Evolutionary conservation across 2,329 filamentous ascomycete genomes (phyloP).

Genomic region (Colletotrichum costaricense): DNA sequence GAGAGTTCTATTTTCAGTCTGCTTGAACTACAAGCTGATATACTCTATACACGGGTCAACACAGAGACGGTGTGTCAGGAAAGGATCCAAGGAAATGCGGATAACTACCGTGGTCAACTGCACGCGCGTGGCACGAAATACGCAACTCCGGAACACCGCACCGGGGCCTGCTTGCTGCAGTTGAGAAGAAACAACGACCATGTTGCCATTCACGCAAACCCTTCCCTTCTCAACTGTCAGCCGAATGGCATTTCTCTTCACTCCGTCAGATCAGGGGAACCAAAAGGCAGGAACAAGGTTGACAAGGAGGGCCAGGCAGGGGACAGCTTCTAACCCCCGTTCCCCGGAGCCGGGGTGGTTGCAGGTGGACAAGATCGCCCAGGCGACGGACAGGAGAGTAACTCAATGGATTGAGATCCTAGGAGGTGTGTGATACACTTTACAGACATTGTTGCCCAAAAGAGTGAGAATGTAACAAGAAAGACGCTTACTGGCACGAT

Average conservation of each 20-base stretch:
- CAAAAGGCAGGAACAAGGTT: constrained; percentile 8
- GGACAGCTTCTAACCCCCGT: neutral
- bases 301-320: neutral
- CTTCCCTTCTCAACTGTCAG: neutral
- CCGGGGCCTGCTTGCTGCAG: neutral
- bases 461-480: neutral
- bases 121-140: constrained; percentile 24
- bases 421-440: constrained; percentile 4
- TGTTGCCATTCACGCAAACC: neutral
- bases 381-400: neutral
- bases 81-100: constrained; percentile 9
- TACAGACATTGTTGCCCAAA: constrained; percentile 1
- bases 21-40: constrained; percentile 1
- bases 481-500: neutral
- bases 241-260: neutral
- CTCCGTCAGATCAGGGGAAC: neutral
- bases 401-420: constrained; percentile 18
- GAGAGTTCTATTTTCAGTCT: neutral
- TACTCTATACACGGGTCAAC: neutral
- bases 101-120: constrained; percentile 5
- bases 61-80: constrained; percentile 2
- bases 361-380: neutral
- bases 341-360: neutral
- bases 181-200: neutral
- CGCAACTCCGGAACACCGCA: constrained; percentile 15